These are phyloP conservation scores for Fusarium kyushuense DNA, from an alignment of 2,329 filamentous ascomycete genomes.

Conservation along the genomic window DNA sequence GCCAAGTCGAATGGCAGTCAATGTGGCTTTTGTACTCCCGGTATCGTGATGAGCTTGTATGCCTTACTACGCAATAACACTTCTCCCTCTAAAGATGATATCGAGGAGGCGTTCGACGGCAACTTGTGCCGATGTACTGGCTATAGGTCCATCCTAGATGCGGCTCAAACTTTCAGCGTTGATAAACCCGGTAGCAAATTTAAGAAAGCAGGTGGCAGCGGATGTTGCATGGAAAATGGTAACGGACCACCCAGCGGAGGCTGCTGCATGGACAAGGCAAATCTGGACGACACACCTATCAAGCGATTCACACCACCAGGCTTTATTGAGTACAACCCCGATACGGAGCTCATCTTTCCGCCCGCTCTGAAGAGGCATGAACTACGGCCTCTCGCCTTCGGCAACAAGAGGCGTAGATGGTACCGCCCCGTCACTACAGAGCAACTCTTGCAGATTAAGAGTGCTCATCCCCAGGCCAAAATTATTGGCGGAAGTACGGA, in stretches of 20 bases:
- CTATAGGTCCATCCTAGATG: conserved; percentile 93
- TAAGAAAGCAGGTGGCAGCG: conserved; percentile 58
- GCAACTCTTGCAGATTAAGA: conserved; percentile 93
- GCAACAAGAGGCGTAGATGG: conserved; percentile 95
- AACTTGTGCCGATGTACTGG: conserved; percentile 97
- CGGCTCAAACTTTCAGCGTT: conserved; percentile 86
- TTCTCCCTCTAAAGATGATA: conserved; percentile 80
- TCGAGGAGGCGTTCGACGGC: conserved; percentile 97
- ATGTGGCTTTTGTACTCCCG: conserved; percentile 94
- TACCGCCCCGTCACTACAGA: conserved; percentile 87
- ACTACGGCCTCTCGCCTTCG: conserved; percentile 84
- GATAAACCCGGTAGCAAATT: conserved; percentile 61
- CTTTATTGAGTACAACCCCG: conserved; percentile 93
- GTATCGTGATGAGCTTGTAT: conserved; percentile 98
- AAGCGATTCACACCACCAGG: conserved; percentile 85
- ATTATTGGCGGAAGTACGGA: conserved; percentile 96
- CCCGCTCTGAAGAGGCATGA: conserved; percentile 85
- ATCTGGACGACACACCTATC: conserved; percentile 64
- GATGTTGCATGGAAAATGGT: conserved; percentile 79
- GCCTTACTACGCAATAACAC: conserved; percentile 88
- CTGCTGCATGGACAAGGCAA: conserved; percentile 76
- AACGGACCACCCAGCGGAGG: conserved; percentile 57
- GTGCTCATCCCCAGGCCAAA: conserved; percentile 84
- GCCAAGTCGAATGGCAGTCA: conserved; percentile 93
- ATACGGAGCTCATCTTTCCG: conserved; percentile 96